Conservation (phyloP, 1,284 basidiomycete genomes). For the Anthracocystis panici-leucophaei region DNA sequence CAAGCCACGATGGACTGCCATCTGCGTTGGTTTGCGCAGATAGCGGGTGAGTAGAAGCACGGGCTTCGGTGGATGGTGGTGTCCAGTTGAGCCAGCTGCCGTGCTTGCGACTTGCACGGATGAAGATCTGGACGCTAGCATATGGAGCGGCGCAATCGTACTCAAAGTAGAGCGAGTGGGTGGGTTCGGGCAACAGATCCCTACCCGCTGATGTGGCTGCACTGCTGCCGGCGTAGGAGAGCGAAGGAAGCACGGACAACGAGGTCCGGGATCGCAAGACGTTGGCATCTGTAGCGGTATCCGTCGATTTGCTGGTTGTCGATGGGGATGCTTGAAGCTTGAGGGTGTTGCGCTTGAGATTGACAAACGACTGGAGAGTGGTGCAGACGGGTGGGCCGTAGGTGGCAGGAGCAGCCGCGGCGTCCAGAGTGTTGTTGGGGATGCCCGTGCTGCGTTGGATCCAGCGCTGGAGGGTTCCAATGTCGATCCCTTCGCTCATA, state of each 20-base stretch:
- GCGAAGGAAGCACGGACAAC: slow-evolving; percentile 38
- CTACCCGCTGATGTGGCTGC: slow-evolving; percentile 7
- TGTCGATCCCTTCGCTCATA: slow-evolving; percentile 62
- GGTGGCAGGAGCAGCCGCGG: slow-evolving; percentile 14
- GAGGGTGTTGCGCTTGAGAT: slow-evolving; percentile 64
- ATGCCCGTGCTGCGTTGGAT: slow-evolving; percentile 50
- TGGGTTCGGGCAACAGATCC: slow-evolving; percentile 36
- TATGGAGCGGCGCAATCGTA: slow-evolving; percentile 63
- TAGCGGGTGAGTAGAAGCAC: slow-evolving; percentile 16
- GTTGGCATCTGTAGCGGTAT: slow-evolving; percentile 21
- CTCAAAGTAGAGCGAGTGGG: slow-evolving; percentile 61
- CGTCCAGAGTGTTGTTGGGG: not conserved
- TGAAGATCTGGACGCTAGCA: slow-evolving; percentile 61
- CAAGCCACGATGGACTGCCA: slow-evolving; percentile 24
- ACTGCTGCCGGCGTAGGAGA: slow-evolving; percentile 19
- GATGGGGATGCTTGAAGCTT: slow-evolving; percentile 33
- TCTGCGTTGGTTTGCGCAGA: slow-evolving; percentile 9
- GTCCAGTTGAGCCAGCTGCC: slow-evolving; percentile 58
- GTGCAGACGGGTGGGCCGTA: slow-evolving; percentile 54
- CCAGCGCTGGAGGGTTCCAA: slow-evolving; percentile 55
- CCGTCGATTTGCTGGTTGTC: not conserved
- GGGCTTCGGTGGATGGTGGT: slow-evolving; percentile 1
- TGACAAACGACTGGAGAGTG: slow-evolving; percentile 65
- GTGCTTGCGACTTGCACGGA: slow-evolving; percentile 63
- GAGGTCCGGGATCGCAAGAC: slow-evolving; percentile 33